These are phyloP conservation scores for Cornus suecica DNA, from an alignment of 148 eudicot species.

Conservation along the genomic window DNA sequence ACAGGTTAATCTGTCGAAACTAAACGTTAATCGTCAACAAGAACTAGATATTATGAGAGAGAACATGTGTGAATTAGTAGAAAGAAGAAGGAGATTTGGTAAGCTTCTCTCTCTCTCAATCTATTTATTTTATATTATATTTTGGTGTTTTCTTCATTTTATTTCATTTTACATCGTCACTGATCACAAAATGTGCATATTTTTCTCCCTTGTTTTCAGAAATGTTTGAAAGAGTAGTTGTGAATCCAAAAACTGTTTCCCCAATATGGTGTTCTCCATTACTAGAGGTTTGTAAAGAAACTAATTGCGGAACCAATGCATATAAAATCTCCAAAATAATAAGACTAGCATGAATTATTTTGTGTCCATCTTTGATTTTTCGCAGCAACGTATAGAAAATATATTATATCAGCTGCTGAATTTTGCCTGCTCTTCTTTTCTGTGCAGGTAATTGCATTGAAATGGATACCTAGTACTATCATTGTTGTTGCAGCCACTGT, in stretches of 20 bases:
- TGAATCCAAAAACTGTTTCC: slow-evolving; percentile 34
- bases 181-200: background rate
- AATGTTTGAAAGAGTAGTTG: slow-evolving; percentile 25
- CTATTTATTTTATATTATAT: background rate
- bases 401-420: background rate
- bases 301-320: background rate
- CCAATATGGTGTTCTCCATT: slow-evolving; percentile 39
- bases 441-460: slow-evolving; percentile 39
- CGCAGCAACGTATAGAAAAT: background rate
- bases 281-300: slow-evolving; percentile 33
- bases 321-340: background rate
- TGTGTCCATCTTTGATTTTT: background rate
- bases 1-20: slow-evolving; percentile 49
- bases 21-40: slow-evolving; percentile 29
- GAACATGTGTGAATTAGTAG: slow-evolving; percentile 28
- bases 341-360: background rate
- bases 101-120: too few species aligned
- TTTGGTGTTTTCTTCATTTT: background rate
- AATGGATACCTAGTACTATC: slow-evolving; percentile 49
- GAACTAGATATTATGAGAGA: slow-evolving; percentile 25
- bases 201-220: slow-evolving; percentile 21
- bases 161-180: background rate
- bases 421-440: background rate
- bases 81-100: slow-evolving; percentile 45
- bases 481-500: slow-evolving; percentile 21